Evolutionary conservation across 192 early-diverging fungal species (phyloP).

Genomic region (Coemansia sp.): DNA sequence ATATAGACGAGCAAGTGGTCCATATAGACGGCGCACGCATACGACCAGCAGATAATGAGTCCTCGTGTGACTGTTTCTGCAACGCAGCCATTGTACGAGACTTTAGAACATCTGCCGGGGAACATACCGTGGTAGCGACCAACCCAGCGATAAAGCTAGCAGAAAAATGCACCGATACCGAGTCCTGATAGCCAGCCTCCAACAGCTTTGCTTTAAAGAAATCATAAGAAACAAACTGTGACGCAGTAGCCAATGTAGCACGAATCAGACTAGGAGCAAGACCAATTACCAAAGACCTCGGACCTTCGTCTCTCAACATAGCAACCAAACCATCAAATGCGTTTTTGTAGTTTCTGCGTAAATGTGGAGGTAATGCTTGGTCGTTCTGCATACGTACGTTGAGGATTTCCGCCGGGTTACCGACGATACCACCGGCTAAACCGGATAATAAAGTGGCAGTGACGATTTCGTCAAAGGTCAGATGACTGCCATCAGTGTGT

Average conservation of each 20-base stretch:
- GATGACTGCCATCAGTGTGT: conserved; percentile 13
- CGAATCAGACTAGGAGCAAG: conserved; percentile 86
- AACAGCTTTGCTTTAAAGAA: conserved; percentile 69
- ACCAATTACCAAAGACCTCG: conserved; percentile 77
- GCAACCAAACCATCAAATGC: conserved; percentile 66
- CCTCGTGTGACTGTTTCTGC: conserved; percentile 10
- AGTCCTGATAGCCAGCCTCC: conserved; percentile 61
- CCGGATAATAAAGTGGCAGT: conserved; percentile 41
- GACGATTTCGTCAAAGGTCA: conserved; percentile 12
- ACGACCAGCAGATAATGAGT: conserved; percentile 14
- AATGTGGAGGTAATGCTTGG: conserved; percentile 61
- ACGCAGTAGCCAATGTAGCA: conserved; percentile 79
- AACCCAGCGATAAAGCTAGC: conserved; percentile 74
- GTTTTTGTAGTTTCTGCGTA: conserved; percentile 71
- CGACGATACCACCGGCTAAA: conserved; percentile 64
- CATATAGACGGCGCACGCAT: conserved; percentile 39
- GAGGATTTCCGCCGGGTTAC: conserved; percentile 78
- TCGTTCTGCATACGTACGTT: conserved; percentile 87
- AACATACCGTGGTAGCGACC: conserved; percentile 76
- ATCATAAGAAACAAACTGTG: conserved; percentile 79
- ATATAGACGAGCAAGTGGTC: conserved; percentile 27
- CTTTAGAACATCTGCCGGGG: conserved; percentile 81
- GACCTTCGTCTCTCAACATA: conserved; percentile 76
- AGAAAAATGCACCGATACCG: conserved; percentile 66
- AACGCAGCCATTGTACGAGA: conserved; percentile 75